These are phyloP conservation scores for Glomus cerebriforme DNA, from an alignment of 192 early-diverging fungal genomes.

Conservation along the genomic window DNA sequence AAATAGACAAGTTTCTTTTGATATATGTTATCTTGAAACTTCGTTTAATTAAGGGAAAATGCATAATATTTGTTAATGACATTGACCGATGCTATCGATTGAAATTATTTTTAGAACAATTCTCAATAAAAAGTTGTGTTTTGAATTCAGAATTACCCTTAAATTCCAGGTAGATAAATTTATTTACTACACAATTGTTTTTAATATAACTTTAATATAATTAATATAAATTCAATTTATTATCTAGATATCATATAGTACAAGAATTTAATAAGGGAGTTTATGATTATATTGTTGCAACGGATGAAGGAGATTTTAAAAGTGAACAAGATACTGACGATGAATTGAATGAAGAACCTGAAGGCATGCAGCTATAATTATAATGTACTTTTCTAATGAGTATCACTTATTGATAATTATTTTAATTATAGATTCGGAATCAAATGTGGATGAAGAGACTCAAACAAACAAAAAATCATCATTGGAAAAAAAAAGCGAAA, in stretches of 20 bases:
- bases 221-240: neutral
- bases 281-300: slow-evolving; percentile 95
- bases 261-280: slow-evolving; percentile 96
- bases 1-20: slow-evolving; percentile 87
- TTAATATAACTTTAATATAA: neutral
- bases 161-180: slow-evolving; percentile 58
- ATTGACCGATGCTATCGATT: slow-evolving; percentile 91
- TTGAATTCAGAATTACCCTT: slow-evolving; percentile 95
- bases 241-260: slow-evolving; percentile 84
- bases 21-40: slow-evolving; percentile 91
- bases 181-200: neutral
- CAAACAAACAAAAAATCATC: slow-evolving; percentile 32
- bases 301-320: slow-evolving; percentile 80
- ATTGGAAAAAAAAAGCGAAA: slow-evolving; percentile 39
- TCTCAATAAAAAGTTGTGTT: slow-evolving; percentile 87
- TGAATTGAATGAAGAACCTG: slow-evolving; percentile 51
- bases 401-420: neutral
- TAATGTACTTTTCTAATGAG: neutral
- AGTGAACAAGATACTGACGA: slow-evolving; percentile 66
- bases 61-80: slow-evolving; percentile 94
- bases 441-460: slow-evolving; percentile 40
- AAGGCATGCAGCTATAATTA: slow-evolving; percentile 29
- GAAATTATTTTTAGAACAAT: slow-evolving; percentile 96
- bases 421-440: slow-evolving; percentile 6
- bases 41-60: slow-evolving; percentile 85